Evolutionary conservation across 129 eudicot species (phyloP), one percentile per base, ranked within the genome.

Genomic region (Kitagawia praeruptora): DNA sequence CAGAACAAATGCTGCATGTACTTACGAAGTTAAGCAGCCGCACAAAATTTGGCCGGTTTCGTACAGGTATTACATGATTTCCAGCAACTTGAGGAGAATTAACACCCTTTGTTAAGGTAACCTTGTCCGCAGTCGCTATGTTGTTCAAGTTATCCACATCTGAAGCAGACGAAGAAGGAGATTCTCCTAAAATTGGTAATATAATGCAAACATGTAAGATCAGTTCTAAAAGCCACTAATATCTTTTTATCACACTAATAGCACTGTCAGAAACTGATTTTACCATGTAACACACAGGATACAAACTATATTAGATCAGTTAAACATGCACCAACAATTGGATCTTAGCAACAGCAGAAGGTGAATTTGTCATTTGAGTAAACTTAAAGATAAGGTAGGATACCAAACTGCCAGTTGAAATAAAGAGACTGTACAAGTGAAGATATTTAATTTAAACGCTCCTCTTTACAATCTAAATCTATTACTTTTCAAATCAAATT

Each of bases 141-240:
- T 90, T 87, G 91, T 87, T 92, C 78, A 90, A 78, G 87, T 96
- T 92, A 88, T 96, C 99, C 78, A 96, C 82, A 85, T 96, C 99
- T 34, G 99, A 96, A 72, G 97, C 98, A 76, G 98, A 96, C 31
- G 99, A 94, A 70, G 98, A 90, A 84, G 99, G 99, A 38, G 98
- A 96, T 80, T 87, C 98, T 48, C 97, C 99, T 96, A 83, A 76
- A 79, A 61, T 39, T 70, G 79, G 75, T 58, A 69, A 74, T 64
- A 64, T 61, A 9, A 83, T 23, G 23, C 21, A 67, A 67, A 23
- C 74, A 78, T 31, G 79, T 47, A 25, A 77, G 78, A 77, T 83
- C 46, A 63, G 14, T 27, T 61, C 38, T 27, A 45, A 48, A 28
- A 75, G 34, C 39, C 42, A 49, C 7, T 6, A 25, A 73, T 6